phyloP scores from a whole-genome alignment of 805 yeast genomes.

The Starmerella asiatica region DNA sequence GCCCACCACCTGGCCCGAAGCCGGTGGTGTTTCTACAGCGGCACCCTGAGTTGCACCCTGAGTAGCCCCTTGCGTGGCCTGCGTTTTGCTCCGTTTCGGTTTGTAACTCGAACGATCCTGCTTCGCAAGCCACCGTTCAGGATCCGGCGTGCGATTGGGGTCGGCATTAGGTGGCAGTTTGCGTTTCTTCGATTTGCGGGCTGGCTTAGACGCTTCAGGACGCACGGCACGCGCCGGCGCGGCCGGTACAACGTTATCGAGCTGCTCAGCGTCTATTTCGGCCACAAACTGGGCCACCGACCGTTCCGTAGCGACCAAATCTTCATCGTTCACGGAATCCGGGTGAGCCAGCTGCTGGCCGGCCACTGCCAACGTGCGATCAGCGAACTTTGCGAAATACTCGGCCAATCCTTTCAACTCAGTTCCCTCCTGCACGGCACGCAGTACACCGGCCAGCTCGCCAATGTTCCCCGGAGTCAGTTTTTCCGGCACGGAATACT shows the following conservation, averaged over 20 bases:
- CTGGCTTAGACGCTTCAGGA: slow-evolving; percentile 12
- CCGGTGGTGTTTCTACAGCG: slow-evolving; percentile 1
- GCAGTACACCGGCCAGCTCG: slow-evolving; percentile 2
- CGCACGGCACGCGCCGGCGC: neutral
- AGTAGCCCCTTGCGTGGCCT: slow-evolving; percentile 30
- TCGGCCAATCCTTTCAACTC: neutral
- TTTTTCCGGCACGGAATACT: neutral
- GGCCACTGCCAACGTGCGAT: slow-evolving; percentile 7
- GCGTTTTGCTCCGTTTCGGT: slow-evolving; percentile 56
- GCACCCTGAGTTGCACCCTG: neutral
- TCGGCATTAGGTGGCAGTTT: slow-evolving; percentile 34
- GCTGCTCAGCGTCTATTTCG: slow-evolving; percentile 20
- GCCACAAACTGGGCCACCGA: slow-evolving; percentile 13
- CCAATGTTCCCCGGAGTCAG: slow-evolving; percentile 3
- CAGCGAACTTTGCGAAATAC: slow-evolving; percentile 7
- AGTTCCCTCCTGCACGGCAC: slow-evolving; percentile 2
- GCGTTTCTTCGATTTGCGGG: slow-evolving; percentile 27
- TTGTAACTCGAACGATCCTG: slow-evolving; percentile 73
- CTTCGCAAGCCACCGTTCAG: slow-evolving; percentile 86
- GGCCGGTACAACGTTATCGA: neutral
- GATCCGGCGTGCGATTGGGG: slow-evolving; percentile 32
- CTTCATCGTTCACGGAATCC: neutral
- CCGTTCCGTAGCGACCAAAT: neutral
- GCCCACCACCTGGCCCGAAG: slow-evolving; percentile 7
- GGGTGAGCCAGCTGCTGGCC: slow-evolving; percentile 1